Base-by-base conservation (phyloP, 2,329 filamentous ascomycete genomes). In the Apiospora kogelbergensis region DNA sequence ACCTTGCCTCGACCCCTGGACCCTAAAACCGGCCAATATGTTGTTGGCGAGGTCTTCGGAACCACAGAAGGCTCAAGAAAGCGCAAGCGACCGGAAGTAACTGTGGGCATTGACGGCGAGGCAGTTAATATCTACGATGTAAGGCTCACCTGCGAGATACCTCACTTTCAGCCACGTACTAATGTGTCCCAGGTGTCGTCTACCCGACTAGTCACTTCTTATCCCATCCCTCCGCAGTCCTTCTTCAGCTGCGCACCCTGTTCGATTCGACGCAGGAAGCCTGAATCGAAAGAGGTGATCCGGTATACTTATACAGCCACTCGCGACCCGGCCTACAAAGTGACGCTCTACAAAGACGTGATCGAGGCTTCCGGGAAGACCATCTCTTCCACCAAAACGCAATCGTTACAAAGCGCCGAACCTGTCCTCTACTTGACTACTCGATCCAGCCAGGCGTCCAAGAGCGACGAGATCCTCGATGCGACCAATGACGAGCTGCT, bases 121-220 rank as follows among this genome's bases (percentile, higher is more conserved):
- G 86, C 88, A 4, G 82, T 89, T 2, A 91, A 89, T 73, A 85
- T 91, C 53, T 91, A 91, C 74, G 88, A 91, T 83, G 87, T 77
- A 45, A 67, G 66, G 7, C 11, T 20, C 17, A 11, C 7, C 44
- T 26, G 40, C 30, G 10, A 42, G 20, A 20, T 63, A 24, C 30
- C 37, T 42, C 22, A 42, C 57, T 11, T 17, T 33, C 33, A 42
- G 22, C 53, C 41, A 44, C 15, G 53, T 65, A 67, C 70, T 70
- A 40, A 69, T 26, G 6, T 42, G 57, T 11, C 63, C 30, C 71
- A 91, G 89, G 83, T 91, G 63, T 84, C 88, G 3, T 86, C 88
- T 3, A 87, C 89, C 6, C 84, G 86, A 70, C 81, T 91, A 71
- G 84, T 91, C 73, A 91, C 89, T 7, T 91, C 89, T 1, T 91